phyloP scores from a whole-genome alignment of 78 protist species.

The Protostelium mycophagum region DNA sequence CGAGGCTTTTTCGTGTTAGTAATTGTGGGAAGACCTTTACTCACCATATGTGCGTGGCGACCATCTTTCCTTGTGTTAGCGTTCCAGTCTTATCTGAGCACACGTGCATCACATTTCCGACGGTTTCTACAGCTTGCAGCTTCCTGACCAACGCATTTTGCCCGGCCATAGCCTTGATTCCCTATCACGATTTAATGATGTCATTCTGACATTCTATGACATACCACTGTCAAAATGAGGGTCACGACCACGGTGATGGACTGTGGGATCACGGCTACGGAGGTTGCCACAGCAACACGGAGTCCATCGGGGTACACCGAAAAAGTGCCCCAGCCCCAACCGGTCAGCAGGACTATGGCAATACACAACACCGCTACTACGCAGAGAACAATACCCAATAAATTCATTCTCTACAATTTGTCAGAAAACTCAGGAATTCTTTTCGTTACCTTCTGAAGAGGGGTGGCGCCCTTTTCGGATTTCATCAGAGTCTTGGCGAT shows the following conservation, averaged over 20 bases:
- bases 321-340: slow-evolving; percentile 57
- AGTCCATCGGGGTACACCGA: slow-evolving; percentile 77
- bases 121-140: slow-evolving; percentile 4
- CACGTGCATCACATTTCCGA: slow-evolving; percentile 2
- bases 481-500: slow-evolving; percentile 16
- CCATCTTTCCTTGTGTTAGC: neutral
- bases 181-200: neutral
- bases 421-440: no score
- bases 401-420: neutral
- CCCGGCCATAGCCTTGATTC: neutral
- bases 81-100: neutral
- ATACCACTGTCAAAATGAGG: neutral
- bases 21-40: neutral
- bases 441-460: slow-evolving; percentile 29
- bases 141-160: neutral
- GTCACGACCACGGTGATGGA: neutral
- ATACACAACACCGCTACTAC: neutral
- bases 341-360: slow-evolving; percentile 4
- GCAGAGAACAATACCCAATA: neutral
- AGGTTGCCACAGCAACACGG: slow-evolving; percentile 24
- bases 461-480: slow-evolving; percentile 43
- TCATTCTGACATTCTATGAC: neutral
- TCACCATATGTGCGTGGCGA: neutral
- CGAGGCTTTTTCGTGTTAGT: neutral
- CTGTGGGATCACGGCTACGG: neutral